phyloP scores from a whole-genome alignment of 306 rosid genomes.

The Datisca glomerata region DNA sequence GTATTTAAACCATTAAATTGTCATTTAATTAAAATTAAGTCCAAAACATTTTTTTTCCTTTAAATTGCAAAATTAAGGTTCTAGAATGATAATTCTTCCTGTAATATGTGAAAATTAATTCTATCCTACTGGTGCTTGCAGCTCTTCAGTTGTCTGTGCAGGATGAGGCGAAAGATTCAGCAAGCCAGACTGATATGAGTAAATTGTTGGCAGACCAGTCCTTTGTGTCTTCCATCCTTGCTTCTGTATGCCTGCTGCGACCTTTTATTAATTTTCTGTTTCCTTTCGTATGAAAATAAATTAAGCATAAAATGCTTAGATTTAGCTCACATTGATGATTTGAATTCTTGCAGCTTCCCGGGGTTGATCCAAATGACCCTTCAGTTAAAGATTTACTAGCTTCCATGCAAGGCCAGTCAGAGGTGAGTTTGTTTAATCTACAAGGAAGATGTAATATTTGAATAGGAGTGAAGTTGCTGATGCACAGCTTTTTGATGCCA shows the following conservation, averaged over 20 bases:
- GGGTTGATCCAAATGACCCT: slow-evolving; percentile 94
- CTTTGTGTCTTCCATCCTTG: slow-evolving; percentile 86
- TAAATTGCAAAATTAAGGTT: too few relatives aligned
- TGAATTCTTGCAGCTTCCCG: slow-evolving; percentile 75
- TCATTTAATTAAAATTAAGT: too few relatives aligned
- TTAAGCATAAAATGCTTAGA: slow-evolving; percentile 9
- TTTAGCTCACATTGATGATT: too few relatives aligned
- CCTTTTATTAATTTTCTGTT: neutral
- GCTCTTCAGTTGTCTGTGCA: slow-evolving; percentile 86
- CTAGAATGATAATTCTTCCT: too few relatives aligned
- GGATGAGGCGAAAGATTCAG: slow-evolving; percentile 49
- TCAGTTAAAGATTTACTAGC: slow-evolving; percentile 94
- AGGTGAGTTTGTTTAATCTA: slow-evolving; percentile 27
- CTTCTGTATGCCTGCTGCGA: slow-evolving; percentile 46
- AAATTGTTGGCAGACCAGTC: slow-evolving; percentile 89
- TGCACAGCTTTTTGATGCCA: too few relatives aligned
- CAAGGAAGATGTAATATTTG: neutral
- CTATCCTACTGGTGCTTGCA: slow-evolving; percentile 18
- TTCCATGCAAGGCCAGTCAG: slow-evolving; percentile 88
- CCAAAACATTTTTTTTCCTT: too few relatives aligned
- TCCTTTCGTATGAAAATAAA: slow-evolving; percentile 1
- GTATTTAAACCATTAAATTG: too few relatives aligned
- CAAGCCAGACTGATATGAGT: slow-evolving; percentile 64
- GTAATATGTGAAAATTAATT: neutral
- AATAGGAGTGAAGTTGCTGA: too few relatives aligned